Evolutionary conservation across 2,329 filamentous ascomycete genomes (phyloP).

Genomic region (Trichoderma cornu-damae): DNA sequence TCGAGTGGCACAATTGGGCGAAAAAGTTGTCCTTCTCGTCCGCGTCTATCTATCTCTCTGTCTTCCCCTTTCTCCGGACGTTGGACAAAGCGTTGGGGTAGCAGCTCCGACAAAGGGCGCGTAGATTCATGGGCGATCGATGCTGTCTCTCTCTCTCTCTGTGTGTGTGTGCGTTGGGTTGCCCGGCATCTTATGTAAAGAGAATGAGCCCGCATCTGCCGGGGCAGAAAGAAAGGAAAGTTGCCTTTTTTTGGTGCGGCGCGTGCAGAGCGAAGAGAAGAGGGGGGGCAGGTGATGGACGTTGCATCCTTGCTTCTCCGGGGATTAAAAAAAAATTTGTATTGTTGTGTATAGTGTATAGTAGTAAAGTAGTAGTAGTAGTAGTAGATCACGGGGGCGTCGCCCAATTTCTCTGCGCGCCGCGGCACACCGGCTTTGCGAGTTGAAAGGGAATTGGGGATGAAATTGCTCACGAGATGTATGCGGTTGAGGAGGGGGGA

Average conservation of each 20-base stretch:
- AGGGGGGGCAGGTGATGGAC: conserved; percentile 10
- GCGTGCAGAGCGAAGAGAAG: not conserved
- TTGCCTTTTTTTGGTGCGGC: not conserved
- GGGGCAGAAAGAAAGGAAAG: no score
- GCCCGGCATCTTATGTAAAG: not conserved
- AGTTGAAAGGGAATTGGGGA: not conserved
- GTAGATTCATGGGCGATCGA: conserved; percentile 1
- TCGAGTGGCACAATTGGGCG: conserved; percentile 8
- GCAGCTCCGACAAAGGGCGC: conserved; percentile 11
- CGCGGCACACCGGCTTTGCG: not conserved
- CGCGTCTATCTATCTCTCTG: conserved; percentile 6
- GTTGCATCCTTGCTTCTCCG: not conserved
- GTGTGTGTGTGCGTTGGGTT: no score
- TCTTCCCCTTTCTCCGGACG: not conserved
- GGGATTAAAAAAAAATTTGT: no score
- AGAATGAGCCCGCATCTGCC: conserved; percentile 1
- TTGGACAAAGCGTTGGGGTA: conserved; percentile 1
- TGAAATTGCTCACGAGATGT: not conserved
- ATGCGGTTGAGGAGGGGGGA: not conserved
- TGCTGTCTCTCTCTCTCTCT: no score
- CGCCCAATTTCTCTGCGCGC: not conserved
- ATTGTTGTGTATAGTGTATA: no score
- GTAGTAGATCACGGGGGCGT: conserved; percentile 9
- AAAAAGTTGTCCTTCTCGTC: not conserved
- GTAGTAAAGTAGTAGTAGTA: no score